These are phyloP conservation scores for Ophiostoma piceae DNA, from an alignment of 2,329 filamentous ascomycete species.

Conservation along the genomic window DNA sequence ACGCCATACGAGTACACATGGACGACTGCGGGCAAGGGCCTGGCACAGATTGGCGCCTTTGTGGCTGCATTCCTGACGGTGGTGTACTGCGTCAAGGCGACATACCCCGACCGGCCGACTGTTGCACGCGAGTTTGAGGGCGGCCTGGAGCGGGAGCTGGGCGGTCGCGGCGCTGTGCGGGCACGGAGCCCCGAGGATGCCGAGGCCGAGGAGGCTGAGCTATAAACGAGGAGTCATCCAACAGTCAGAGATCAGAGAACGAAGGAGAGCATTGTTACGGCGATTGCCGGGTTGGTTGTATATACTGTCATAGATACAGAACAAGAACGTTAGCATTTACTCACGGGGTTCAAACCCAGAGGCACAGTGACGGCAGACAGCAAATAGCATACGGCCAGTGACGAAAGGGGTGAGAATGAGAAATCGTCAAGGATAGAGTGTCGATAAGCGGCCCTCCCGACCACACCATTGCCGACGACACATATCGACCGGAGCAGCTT, in stretches of 20 bases:
- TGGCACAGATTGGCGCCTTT: conserved; percentile 64
- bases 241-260: not conserved
- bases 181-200: conserved; percentile 21
- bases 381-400: not conserved
- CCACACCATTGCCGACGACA: not conserved
- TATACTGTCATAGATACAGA: conserved; percentile 24
- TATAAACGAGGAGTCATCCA: not conserved
- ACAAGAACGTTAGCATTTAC: conserved; percentile 13
- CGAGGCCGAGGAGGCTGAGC: conserved; percentile 20
- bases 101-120: conserved; percentile 67
- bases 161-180: conserved; percentile 60
- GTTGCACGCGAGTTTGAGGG: conserved; percentile 66
- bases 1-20: conserved; percentile 86
- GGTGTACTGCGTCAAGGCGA: conserved; percentile 60
- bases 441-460: not conserved
- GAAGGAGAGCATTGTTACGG: conserved; percentile 4
- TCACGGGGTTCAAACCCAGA: not conserved
- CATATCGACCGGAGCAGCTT: not conserved
- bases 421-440: not conserved
- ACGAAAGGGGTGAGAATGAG: not conserved
- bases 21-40: conserved; percentile 63
- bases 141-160: conserved; percentile 69
- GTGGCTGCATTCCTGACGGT: conserved; percentile 58
- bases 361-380: not conserved
- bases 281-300: conserved; percentile 18